These are phyloP conservation scores for Calonectria honghensis DNA, from an alignment of 2,329 filamentous ascomycete species.

Conservation along the genomic window DNA sequence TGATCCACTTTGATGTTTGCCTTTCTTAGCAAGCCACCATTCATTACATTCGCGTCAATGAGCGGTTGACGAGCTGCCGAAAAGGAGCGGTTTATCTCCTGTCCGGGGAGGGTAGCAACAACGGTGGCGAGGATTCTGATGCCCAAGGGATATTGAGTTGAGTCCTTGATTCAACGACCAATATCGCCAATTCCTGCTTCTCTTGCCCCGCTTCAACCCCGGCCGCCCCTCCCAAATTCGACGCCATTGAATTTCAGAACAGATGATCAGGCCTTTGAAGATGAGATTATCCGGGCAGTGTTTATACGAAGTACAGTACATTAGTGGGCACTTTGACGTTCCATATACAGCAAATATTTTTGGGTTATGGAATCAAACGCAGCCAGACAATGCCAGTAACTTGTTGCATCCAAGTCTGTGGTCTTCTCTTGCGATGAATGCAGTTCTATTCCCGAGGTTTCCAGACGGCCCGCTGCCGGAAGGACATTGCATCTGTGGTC, in stretches of 20 bases:
- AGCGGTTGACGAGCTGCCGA: slow-evolving; percentile 22
- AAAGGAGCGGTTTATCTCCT: slow-evolving; percentile 16
- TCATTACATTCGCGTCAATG: slow-evolving; percentile 2
- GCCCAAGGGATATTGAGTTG: slow-evolving; percentile 27
- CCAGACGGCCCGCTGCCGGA: background rate
- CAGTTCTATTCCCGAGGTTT: background rate
- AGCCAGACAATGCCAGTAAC: background rate
- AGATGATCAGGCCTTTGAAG: slow-evolving; percentile 35
- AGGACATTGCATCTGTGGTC: slow-evolving; percentile 4
- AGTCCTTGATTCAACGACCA: slow-evolving; percentile 48
- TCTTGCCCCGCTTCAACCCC: slow-evolving; percentile 35
- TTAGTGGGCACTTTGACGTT: slow-evolving; percentile 11
- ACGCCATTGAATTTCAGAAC: slow-evolving; percentile 37
- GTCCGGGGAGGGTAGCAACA: slow-evolving; percentile 12
- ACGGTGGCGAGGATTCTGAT: slow-evolving; percentile 31
- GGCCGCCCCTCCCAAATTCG: slow-evolving; percentile 35
- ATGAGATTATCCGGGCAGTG: slow-evolving; percentile 46
- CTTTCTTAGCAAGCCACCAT: slow-evolving; percentile 49
- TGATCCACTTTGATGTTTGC: slow-evolving; percentile 51
- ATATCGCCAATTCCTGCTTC: slow-evolving; percentile 29
- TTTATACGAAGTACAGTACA: slow-evolving; percentile 10
- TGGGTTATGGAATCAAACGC: background rate
- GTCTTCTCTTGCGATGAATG: slow-evolving; percentile 9
- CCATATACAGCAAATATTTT: slow-evolving; percentile 8
- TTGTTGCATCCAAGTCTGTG: background rate